A percentile compares a stretch with the other conserved stretches of the same genome.
These are phyloP conservation scores for Cytospora mali DNA, from an alignment of 2,329 filamentous ascomycete species.

Conservation along the genomic window DNA sequence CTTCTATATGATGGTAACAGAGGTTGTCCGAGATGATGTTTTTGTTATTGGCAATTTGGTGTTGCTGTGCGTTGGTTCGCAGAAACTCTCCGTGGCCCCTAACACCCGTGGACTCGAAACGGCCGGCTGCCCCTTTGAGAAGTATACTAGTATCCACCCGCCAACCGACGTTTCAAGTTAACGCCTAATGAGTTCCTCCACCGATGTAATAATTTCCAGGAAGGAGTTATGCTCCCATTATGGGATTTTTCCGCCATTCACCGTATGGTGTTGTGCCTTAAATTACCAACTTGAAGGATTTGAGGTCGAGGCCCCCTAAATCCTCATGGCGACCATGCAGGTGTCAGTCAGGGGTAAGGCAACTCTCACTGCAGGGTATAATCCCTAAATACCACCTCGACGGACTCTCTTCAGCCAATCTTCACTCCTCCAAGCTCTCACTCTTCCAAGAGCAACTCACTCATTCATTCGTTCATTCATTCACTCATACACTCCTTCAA, in stretches of 20 bases:
- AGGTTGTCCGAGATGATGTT: too few species aligned
- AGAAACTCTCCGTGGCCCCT: neutral
- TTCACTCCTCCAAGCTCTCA: neutral
- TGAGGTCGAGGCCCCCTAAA: conserved; percentile 8
- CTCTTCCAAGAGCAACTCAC: neutral
- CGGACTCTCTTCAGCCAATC: neutral
- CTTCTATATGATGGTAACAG: too few species aligned
- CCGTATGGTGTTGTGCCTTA: conserved; percentile 12
- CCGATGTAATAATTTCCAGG: neutral
- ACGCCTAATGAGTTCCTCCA: conserved; percentile 8
- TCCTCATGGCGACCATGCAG: neutral
- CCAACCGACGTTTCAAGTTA: conserved; percentile 20
- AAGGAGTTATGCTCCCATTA: conserved; percentile 6
- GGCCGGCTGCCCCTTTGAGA: conserved; percentile 4
- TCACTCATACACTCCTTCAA: conserved; percentile 17
- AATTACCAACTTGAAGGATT: conserved; percentile 10
- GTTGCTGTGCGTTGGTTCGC: neutral
- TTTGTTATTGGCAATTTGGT: too few species aligned
- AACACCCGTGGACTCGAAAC: conserved; percentile 10
- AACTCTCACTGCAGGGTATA: neutral
- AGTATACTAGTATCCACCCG: conserved; percentile 10
- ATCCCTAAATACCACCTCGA: neutral
- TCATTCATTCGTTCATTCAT: conserved; percentile 7
- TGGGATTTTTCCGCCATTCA: conserved; percentile 15
- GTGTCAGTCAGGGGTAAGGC: neutral